These are phyloP conservation scores for Petasospora rhodanensis DNA, from an alignment of 1,139 yeast genomes.

Conservation along the genomic window DNA sequence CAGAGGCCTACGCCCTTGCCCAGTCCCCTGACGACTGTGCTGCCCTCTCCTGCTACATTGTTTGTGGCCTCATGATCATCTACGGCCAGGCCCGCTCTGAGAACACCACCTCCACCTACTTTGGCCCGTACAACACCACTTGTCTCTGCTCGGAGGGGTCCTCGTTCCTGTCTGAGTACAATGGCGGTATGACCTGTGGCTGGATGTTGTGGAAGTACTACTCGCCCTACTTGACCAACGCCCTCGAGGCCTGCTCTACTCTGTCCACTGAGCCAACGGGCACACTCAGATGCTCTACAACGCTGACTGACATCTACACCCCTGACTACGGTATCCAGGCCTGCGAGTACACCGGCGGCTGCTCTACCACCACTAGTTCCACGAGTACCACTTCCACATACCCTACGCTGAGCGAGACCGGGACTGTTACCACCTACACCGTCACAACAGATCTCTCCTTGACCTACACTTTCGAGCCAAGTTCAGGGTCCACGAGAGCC, in stretches of 20 bases:
- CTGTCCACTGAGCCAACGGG: slow-evolving; percentile 26
- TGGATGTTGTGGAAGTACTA: slow-evolving; percentile 30
- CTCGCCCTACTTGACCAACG: slow-evolving; percentile 21
- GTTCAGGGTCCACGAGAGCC: too few relatives aligned
- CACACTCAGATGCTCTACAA: slow-evolving; percentile 17
- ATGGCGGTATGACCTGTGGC: slow-evolving; percentile 28
- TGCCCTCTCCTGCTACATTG: slow-evolving; percentile 8
- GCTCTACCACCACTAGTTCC: not conserved
- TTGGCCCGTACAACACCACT: too few relatives aligned
- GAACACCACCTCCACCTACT: slow-evolving; percentile 1
- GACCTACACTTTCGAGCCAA: too few relatives aligned
- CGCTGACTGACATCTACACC: slow-evolving; percentile 23
- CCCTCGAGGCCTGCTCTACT: too few relatives aligned
- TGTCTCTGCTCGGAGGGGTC: slow-evolving; percentile 25
- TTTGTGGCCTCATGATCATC: slow-evolving; percentile 23
- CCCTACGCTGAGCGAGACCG: too few relatives aligned
- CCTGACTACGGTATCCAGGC: too few relatives aligned
- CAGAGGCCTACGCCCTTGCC: slow-evolving; percentile 9
- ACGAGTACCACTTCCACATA: slow-evolving; percentile 1
- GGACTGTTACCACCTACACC: slow-evolving; percentile 6
- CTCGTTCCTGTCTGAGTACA: slow-evolving; percentile 19
- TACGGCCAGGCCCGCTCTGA: slow-evolving; percentile 17
- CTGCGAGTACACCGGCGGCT: too few relatives aligned
- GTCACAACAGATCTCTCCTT: too few relatives aligned
- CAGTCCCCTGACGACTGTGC: slow-evolving; percentile 15